These are phyloP conservation scores for Xylaria sp. DNA, from an alignment of 2,329 filamentous ascomycete genomes.

Conservation along the genomic window DNA sequence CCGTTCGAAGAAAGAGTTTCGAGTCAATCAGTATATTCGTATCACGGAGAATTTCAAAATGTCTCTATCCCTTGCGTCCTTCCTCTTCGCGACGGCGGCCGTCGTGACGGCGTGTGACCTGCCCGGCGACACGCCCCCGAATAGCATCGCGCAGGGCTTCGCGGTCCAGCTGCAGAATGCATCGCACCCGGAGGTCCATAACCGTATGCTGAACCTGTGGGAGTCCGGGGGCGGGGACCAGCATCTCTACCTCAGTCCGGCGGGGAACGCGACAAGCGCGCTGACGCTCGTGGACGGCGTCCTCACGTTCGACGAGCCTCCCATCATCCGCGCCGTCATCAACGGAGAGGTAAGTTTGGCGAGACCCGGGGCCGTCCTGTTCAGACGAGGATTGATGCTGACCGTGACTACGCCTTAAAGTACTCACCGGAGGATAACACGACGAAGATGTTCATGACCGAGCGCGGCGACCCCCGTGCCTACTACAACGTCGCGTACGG, in stretches of 20 bases:
- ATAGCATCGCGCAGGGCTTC: conserved; percentile 40
- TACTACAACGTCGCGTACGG: conserved; percentile 45
- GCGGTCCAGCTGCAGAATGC: conserved; percentile 43
- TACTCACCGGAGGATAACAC: conserved; percentile 48
- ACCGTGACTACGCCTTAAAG: conserved; percentile 25
- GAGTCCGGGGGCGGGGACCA: conserved; percentile 44
- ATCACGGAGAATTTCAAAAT: too few relatives aligned
- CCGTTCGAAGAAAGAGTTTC: neutral
- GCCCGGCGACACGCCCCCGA: conserved; percentile 34
- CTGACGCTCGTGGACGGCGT: conserved; percentile 44
- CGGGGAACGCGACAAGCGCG: conserved; percentile 41
- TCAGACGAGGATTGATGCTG: neutral
- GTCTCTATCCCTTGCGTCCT: neutral
- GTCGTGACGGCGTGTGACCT: conserved; percentile 35
- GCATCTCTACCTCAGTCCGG: conserved; percentile 43
- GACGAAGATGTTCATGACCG: conserved; percentile 52
- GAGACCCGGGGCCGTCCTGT: neutral
- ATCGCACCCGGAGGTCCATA: conserved; percentile 40
- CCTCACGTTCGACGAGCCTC: conserved; percentile 37
- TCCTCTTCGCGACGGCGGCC: conserved; percentile 19
- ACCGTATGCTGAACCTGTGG: conserved; percentile 43
- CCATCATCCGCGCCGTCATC: conserved; percentile 43
- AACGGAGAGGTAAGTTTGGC: conserved; percentile 48
- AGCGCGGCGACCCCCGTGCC: conserved; percentile 46
- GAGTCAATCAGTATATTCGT: neutral